phyloP scores from a whole-genome alignment of 192 early-diverging fungal species.

The Gamsiella multidivaricata region DNA sequence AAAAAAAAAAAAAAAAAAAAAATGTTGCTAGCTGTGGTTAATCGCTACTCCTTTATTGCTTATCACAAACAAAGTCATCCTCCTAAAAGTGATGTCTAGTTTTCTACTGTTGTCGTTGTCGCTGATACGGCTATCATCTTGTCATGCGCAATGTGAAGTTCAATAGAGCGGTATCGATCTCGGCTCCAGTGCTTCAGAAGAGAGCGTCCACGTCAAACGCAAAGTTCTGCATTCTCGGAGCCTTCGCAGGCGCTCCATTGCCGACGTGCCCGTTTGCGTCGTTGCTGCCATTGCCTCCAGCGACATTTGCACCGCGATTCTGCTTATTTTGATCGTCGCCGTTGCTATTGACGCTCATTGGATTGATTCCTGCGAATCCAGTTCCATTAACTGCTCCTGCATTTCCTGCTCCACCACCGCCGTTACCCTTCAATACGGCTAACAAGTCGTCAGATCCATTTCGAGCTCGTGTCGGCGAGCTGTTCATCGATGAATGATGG shows the following conservation, averaged over 20 bases:
- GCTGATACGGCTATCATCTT: too few species aligned
- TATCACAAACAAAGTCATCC: too few species aligned
- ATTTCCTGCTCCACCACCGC: conserved; percentile 1
- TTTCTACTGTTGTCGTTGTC: too few species aligned
- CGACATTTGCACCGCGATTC: not conserved
- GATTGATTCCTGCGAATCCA: not conserved
- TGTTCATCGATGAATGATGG: conserved; percentile 5
- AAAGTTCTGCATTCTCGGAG: conserved; percentile 55
- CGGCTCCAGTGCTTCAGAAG: conserved; percentile 9
- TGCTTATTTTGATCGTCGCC: not conserved
- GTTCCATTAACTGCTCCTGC: not conserved
- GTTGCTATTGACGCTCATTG: conserved; percentile 19
- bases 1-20: too few species aligned
- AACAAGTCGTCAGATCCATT: conserved; percentile 59
- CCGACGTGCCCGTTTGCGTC: not conserved
- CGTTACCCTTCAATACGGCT: conserved; percentile 54
- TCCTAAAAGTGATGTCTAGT: not conserved
- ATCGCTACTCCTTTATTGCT: too few species aligned
- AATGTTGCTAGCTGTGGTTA: too few species aligned
- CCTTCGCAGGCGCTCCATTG: conserved; percentile 15
- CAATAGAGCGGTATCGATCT: too few species aligned
- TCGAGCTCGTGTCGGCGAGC: conserved; percentile 12
- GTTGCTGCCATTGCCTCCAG: not conserved
- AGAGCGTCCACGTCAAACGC: conserved; percentile 58
- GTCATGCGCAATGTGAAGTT: too few species aligned